Conservation (phyloP, 2,329 filamentous ascomycete species). For the Claviceps paspali region DNA sequence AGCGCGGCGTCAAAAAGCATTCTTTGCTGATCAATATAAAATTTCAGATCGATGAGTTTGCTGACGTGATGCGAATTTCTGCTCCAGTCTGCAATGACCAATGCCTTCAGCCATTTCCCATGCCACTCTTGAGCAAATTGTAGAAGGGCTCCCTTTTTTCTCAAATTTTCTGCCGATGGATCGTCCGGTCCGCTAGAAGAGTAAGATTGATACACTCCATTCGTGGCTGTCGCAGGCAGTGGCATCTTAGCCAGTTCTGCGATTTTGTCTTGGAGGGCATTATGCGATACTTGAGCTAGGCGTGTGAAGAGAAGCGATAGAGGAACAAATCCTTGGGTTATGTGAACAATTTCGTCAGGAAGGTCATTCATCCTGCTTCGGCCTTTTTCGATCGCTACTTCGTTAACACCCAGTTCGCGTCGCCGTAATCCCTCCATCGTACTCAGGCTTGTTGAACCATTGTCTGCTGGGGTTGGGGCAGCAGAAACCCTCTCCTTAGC, state of each 20-base stretch:
- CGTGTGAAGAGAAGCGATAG: conserved; percentile 62
- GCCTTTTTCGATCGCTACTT: background rate
- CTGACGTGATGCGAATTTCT: conserved; percentile 63
- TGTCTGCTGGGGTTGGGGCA: conserved; percentile 3
- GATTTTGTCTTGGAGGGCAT: conserved; percentile 57
- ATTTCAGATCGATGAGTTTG: conserved; percentile 75
- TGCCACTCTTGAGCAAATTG: conserved; percentile 69
- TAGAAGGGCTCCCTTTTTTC: conserved; percentile 62
- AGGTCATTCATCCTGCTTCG: conserved; percentile 35
- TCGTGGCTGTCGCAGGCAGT: conserved; percentile 32
- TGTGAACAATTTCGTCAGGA: conserved; percentile 50
- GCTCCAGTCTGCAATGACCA: conserved; percentile 86
- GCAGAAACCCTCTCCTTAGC: conserved; percentile 19
- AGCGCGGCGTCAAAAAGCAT: conserved; percentile 44
- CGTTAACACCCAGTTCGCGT: background rate
- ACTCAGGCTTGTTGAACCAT: conserved; percentile 11
- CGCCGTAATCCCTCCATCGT: conserved; percentile 9
- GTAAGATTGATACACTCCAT: conserved; percentile 29
- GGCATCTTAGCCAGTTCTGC: conserved; percentile 55
- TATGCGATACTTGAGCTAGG: conserved; percentile 70
- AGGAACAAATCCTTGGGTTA: conserved; percentile 61
- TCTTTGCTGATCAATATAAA: conserved; percentile 52
- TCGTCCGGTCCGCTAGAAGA: conserved; percentile 31
- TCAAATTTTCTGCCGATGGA: conserved; percentile 46
- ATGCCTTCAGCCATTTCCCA: conserved; percentile 79